Evolutionary conservation across 352 stramenopile species (phyloP).

Genomic region (Phytophthora fragariaefolia): DNA sequence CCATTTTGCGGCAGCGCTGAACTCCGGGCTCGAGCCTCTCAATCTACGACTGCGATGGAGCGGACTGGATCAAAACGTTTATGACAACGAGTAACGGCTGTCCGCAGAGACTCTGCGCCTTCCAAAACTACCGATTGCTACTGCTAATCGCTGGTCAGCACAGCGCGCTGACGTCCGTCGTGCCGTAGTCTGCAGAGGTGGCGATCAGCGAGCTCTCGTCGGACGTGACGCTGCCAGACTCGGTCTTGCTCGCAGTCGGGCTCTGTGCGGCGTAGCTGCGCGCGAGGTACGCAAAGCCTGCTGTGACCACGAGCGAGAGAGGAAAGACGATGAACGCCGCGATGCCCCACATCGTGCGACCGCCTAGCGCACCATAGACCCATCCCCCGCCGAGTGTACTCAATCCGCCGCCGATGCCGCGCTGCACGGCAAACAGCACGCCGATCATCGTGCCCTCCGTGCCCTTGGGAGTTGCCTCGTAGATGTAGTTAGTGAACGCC

Average conservation of each 20-base stretch:
- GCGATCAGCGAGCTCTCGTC: slow-evolving; percentile 40
- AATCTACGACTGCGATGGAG: not conserved
- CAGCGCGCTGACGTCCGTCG: slow-evolving; percentile 24
- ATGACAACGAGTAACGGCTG: not conserved
- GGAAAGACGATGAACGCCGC: slow-evolving; percentile 45
- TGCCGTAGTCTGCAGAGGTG: slow-evolving; percentile 32
- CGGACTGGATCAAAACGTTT: not conserved
- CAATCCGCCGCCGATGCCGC: slow-evolving; percentile 40
- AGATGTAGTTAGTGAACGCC: slow-evolving; percentile 55
- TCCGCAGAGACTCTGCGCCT: too few species aligned
- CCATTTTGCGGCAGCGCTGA: not conserved
- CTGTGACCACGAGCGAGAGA: slow-evolving; percentile 29
- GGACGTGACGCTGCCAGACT: slow-evolving; percentile 36
- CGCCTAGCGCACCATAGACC: slow-evolving; percentile 45
- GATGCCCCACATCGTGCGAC: slow-evolving; percentile 48
- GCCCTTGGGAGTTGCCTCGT: slow-evolving; percentile 40
- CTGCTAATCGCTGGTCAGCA: slow-evolving; percentile 15
- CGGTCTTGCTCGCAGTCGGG: slow-evolving; percentile 25
- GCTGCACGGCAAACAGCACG: slow-evolving; percentile 46
- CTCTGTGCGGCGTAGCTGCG: slow-evolving; percentile 36
- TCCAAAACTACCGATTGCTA: slow-evolving; percentile 4
- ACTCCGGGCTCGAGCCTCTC: too few species aligned
- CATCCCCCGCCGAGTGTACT: slow-evolving; percentile 47
- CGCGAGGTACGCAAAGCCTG: slow-evolving; percentile 39
- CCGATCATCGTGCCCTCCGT: slow-evolving; percentile 54